These are phyloP conservation scores for Achaetomiella virescens DNA, from an alignment of 495 filamentous ascomycete genomes.

Conservation along the genomic window DNA sequence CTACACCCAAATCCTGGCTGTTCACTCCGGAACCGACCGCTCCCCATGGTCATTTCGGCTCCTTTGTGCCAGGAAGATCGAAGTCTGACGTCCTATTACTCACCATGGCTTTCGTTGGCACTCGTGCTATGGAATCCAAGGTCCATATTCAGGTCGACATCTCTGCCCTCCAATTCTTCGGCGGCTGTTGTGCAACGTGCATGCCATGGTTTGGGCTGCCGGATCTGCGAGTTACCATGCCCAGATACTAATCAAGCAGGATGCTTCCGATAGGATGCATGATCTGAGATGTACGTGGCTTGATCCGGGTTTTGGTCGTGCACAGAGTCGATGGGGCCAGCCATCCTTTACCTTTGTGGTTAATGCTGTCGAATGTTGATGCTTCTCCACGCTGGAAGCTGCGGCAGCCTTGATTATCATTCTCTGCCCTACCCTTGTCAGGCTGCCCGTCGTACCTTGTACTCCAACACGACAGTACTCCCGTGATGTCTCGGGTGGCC, in stretches of 20 bases:
- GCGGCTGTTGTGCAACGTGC: constrained; percentile 1
- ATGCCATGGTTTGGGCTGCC: background rate
- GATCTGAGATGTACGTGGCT: background rate
- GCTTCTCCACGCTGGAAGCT: too few relatives aligned
- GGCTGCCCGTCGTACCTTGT: too few relatives aligned
- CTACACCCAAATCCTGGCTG: constrained; percentile 4
- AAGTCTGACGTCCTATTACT: constrained; percentile 40
- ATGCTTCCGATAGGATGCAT: background rate
- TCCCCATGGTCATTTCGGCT: constrained; percentile 42
- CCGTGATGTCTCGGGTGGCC: too few relatives aligned
- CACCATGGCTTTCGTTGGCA: constrained; percentile 40
- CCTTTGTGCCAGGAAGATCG: constrained; percentile 43
- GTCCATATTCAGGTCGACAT: constrained; percentile 47
- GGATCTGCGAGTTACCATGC: background rate
- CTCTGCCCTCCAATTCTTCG: background rate
- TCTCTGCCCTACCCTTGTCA: too few relatives aligned
- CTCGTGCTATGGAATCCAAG: constrained; percentile 35
- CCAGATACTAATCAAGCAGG: background rate
- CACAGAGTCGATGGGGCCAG: too few relatives aligned
- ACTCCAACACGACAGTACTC: too few relatives aligned
- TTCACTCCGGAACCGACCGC: constrained; percentile 25
- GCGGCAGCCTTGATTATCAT: too few relatives aligned
- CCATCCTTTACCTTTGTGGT: too few relatives aligned
- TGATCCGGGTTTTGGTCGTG: too few relatives aligned
- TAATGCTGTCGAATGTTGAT: too few relatives aligned